Percentiles rank a stretch among this genome's conserved stretches.
Evolutionary conservation across 768 basidiomycete genomes (phyloP).

Genomic region (Podaxis sp.): DNA sequence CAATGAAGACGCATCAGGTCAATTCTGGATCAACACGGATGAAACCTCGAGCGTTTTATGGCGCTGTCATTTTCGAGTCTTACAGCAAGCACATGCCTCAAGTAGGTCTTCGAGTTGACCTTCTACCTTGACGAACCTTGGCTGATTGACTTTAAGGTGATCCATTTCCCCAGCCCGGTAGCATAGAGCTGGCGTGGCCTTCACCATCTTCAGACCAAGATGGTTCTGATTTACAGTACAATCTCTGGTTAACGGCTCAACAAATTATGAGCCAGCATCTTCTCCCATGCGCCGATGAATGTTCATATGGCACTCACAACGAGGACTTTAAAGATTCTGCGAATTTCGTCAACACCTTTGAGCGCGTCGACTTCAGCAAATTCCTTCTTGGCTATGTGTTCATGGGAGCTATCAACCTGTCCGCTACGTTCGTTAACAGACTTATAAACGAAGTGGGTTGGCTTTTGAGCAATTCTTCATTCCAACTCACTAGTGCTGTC

Average conservation of each 20-base stretch:
- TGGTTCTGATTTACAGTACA: background rate
- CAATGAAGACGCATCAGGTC: background rate
- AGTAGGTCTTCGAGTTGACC: background rate
- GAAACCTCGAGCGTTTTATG: background rate
- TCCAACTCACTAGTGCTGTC: background rate
- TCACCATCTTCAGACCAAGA: background rate
- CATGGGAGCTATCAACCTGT: background rate
- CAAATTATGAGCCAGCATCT: background rate
- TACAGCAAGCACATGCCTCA: background rate
- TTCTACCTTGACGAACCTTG: background rate
- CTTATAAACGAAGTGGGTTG: background rate
- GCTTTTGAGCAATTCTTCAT: background rate
- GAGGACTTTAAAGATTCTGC: background rate
- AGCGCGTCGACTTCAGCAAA: background rate
- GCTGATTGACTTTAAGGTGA: background rate
- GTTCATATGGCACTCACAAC: background rate
- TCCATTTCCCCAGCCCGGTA: background rate
- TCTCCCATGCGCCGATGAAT: background rate
- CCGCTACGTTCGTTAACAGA: background rate
- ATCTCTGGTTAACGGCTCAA: background rate
- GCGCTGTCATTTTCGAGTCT: background rate
- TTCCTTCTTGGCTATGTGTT: background rate
- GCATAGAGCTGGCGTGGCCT: background rate
- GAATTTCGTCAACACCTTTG: background rate
- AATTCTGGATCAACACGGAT: background rate